Evolutionary conservation across 345 rosid species (phyloP).

Genomic region (Gossypium ekmanianum): DNA sequence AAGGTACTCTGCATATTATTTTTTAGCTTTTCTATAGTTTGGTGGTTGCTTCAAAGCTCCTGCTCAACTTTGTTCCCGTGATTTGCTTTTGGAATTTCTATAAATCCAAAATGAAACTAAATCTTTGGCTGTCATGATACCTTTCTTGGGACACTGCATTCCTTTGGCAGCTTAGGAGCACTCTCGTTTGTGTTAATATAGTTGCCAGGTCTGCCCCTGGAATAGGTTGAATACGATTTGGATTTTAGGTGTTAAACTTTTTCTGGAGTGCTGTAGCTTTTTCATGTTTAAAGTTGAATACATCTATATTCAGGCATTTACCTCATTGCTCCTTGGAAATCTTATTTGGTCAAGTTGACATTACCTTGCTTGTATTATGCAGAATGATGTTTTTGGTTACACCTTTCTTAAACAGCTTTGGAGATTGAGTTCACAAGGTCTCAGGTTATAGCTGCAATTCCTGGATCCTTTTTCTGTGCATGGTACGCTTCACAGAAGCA

Average conservation of each 20-base stretch:
- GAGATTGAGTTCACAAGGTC: slow-evolving; percentile 94
- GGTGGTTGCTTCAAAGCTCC: not conserved
- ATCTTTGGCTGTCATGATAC: not conserved
- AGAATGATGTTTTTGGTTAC: slow-evolving; percentile 36
- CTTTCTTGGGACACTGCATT: not conserved
- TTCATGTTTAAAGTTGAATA: not conserved
- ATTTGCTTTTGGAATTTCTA: not conserved
- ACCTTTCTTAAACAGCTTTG: slow-evolving; percentile 71
- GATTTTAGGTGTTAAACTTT: not conserved
- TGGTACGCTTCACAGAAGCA: slow-evolving; percentile 97
- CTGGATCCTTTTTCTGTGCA: slow-evolving; percentile 91
- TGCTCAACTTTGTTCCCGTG: not conserved
- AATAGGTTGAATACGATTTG: not conserved
- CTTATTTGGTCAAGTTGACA: slow-evolving; percentile 31
- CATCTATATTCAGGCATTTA: not conserved
- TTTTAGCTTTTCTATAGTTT: no score
- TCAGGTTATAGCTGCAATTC: slow-evolving; percentile 85
- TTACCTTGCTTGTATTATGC: slow-evolving; percentile 35
- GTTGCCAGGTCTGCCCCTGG: not conserved
- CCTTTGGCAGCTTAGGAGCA: not conserved
- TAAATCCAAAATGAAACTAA: not conserved
- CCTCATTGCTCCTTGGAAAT: slow-evolving; percentile 3
- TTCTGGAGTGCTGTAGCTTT: not conserved
- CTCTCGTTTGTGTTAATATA: not conserved
- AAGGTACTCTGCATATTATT: not conserved